A percentile compares a stretch with the other conserved stretches of the same genome.
phyloP scores from a whole-genome alignment of 2,329 filamentous ascomycete species.

The Simplicillium sp. region DNA sequence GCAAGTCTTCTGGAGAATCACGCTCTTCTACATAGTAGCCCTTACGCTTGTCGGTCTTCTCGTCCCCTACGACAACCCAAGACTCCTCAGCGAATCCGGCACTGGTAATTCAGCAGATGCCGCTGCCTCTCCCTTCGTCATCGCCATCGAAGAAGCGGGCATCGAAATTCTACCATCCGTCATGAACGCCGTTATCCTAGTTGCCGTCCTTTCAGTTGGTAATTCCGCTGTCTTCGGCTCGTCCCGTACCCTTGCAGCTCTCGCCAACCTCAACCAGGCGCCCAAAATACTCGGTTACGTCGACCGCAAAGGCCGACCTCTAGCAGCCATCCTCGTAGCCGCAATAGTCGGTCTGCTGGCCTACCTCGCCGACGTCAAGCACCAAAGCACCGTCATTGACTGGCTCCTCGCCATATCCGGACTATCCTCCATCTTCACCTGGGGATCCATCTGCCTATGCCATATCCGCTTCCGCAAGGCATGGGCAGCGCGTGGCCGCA shows the following conservation, averaged over 20 bases:
- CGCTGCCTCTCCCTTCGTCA: conserved; percentile 82
- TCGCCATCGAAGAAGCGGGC: conserved; percentile 77
- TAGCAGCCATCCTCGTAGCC: conserved; percentile 62
- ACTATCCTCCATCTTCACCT: conserved; percentile 67
- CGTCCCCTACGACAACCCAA: conserved; percentile 60
- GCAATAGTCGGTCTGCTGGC: conserved; percentile 62
- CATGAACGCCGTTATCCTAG: conserved; percentile 92
- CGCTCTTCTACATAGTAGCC: conserved; percentile 80
- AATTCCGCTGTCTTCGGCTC: conserved; percentile 90
- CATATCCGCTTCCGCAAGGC: conserved; percentile 85
- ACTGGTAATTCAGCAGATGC: conserved; percentile 38
- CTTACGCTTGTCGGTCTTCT: conserved; percentile 73
- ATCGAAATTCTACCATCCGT: conserved; percentile 75
- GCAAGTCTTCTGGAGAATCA: conserved; percentile 92
- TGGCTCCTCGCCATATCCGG: conserved; percentile 74
- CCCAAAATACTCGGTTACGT: conserved; percentile 71
- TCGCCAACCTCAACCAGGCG: conserved; percentile 80
- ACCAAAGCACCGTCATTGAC: conserved; percentile 56
- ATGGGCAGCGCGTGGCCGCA: conserved; percentile 63
- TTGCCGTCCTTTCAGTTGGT: conserved; percentile 82
- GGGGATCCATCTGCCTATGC: conserved; percentile 77
- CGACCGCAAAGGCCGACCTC: conserved; percentile 71
- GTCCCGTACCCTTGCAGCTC: conserved; percentile 78
- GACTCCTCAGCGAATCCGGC: conserved; percentile 47
- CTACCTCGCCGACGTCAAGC: conserved; percentile 60